Evolutionary conservation across 2,329 filamentous ascomycete species (phyloP), one percentile per base, ranked within the genome.

Genomic region (Colletotrichum sp.): DNA sequence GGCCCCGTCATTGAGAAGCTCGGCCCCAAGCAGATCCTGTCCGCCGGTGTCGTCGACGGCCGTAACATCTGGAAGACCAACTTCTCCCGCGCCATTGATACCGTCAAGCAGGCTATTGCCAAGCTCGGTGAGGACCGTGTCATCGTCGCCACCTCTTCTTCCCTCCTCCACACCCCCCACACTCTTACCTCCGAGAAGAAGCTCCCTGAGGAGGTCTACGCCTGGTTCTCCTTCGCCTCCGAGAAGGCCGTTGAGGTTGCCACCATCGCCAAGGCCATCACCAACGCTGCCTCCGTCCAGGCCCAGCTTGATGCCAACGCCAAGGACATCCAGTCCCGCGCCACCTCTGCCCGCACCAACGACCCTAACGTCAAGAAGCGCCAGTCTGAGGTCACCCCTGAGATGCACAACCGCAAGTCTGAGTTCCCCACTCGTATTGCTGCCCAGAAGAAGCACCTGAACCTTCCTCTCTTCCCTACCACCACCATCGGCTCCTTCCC

Each of bases 51-150:
- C 82, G 97, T 99, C 80, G 96, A 99, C 83, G 97, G 97, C 83
- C 96, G 97, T 84, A 99, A 99, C 92, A 99, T 99, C 91, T 99
- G 97, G 97, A 99, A 99, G 95, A 98, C 96, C 89, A 98, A 99
- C 93, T 94, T 98, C 90, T 95, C 98, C 92, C 93, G 92, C 83
- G 96, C 97, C 83, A 98, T 99, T 79, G 96, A 97, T 90, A 92
- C 90, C 79, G 94, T 97, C 77, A 95, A 99, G 92, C 90, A 92
- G 76, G 97, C 96, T 79, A 90, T 99, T 83, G 95, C 98, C 90
- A 92, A 98, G 90, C 93, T 99, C 78, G 96, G 97, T 89, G 96
- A 98, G 92, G 96, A 99, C 81, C 95, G 97, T 84, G 96, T 99
- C 86, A 95, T 99, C 81, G 95, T 98, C 81, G 95, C 97, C 84